Base-by-base conservation (phyloP, 2,329 filamentous ascomycete genomes). In the Reticulascus tulasneorum region DNA sequence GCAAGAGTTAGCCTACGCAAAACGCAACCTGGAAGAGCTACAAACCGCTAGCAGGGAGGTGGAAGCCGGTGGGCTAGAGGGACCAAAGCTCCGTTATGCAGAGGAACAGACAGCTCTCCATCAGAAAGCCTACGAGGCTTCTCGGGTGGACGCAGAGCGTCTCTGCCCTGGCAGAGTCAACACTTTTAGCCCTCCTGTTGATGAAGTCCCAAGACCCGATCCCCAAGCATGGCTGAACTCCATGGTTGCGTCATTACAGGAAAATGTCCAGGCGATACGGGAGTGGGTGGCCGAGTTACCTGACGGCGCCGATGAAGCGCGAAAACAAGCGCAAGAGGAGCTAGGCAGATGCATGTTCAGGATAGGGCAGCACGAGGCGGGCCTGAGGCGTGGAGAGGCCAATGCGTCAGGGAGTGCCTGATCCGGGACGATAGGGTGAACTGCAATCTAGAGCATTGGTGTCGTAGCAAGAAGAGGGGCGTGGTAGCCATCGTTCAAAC, bases 61-160 rank as follows among this genome's bases (percentile, higher is more conserved):
- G 10, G 33, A 24, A 5, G 23, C n/a, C 10, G 11, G 11, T 12
- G 23, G 6, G n/a, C n/a, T n/a, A n/a, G 11, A 19, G 10, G 23
- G 16, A 5, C 21, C 30, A 7, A 17, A 24, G 30, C 20, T 15
- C 6, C 20, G 24, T 11, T 23, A 34, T 10, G 23, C 22, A 9
- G 39, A 39, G 19, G 28, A 33, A 15, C 2, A 23, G 9, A 9
- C 20, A 5, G 33, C 20, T 17, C 17, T 23, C 4, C n/a, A 18
- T 9, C 19, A 35, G 17, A 34, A 29, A 34, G 39, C 35, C n/a
- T 26, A 30, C 11, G 21, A 26, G 16, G 39, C 33, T 5, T 36
- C 19, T n/a, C 12, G 25, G 27, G 30, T 25, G 15, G 35, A 42
- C 4, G 30, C 21, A 7, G 42, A 38, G 10, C 20, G 37, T 22